phyloP scores from a whole-genome alignment of 2,329 filamentous ascomycete genomes.

The Talaromyces sp. region DNA sequence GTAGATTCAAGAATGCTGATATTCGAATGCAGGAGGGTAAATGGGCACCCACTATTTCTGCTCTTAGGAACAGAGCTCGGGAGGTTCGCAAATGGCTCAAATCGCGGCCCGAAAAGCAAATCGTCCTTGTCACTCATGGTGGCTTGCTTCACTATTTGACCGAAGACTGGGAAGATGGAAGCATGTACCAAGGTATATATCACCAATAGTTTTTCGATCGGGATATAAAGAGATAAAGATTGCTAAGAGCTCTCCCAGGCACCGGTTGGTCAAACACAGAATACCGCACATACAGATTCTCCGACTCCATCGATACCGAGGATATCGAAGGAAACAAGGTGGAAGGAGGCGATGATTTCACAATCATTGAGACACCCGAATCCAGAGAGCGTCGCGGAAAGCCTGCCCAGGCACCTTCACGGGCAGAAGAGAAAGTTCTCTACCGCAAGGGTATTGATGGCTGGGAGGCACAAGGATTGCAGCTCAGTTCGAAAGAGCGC shows the following conservation, averaged over 20 bases:
- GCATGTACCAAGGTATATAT: conserved; percentile 46
- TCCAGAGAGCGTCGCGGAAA: conserved; percentile 43
- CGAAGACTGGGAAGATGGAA: conserved; percentile 68
- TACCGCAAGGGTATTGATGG: conserved; percentile 40
- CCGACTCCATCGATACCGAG: conserved; percentile 51
- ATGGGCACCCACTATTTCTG: conserved; percentile 47
- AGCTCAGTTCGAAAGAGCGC: conserved; percentile 36
- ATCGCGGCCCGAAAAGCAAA: conserved; percentile 57
- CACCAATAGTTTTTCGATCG: not conserved
- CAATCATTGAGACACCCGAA: conserved; percentile 40
- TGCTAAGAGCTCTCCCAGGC: conserved; percentile 42
- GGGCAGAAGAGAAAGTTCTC: conserved; percentile 38
- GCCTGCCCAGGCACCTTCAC: conserved; percentile 30
- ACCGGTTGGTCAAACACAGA: conserved; percentile 75
- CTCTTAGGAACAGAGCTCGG: conserved; percentile 60
- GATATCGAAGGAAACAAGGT: conserved; percentile 34
- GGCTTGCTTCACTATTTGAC: conserved; percentile 82
- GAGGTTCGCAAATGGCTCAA: conserved; percentile 59
- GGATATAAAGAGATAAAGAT: not conserved
- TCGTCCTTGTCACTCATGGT: conserved; percentile 77
- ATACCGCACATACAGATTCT: conserved; percentile 65
- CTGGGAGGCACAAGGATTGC: conserved; percentile 44
- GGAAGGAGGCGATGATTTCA: conserved; percentile 40
- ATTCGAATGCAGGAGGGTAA: conserved; percentile 32
- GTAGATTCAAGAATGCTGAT: not conserved